These are phyloP conservation scores for Camellia oleifera DNA, from an alignment of 179 eudicot genomes.

Conservation along the genomic window DNA sequence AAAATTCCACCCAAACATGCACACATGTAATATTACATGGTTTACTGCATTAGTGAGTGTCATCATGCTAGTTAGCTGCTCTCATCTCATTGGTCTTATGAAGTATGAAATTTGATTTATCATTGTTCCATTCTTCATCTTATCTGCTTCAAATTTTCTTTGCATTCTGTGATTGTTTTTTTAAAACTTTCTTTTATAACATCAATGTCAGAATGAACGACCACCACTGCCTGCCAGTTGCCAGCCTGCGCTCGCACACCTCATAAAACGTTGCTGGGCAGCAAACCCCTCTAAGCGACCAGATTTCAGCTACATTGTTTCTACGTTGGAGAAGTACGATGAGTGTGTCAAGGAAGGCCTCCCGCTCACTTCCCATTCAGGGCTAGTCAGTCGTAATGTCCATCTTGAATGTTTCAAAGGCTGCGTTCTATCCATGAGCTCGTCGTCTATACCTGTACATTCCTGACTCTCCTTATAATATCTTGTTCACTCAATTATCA, in stretches of 20 bases:
- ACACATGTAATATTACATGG: not conserved
- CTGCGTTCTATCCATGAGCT: constrained; percentile 53
- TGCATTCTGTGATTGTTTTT: not conserved
- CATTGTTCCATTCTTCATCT: not conserved
- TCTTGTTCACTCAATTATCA: not conserved
- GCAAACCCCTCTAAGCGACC: constrained; percentile 93
- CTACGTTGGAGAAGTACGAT: constrained; percentile 71
- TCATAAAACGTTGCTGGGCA: constrained; percentile 87
- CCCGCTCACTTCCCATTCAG: constrained; percentile 62
- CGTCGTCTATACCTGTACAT: constrained; percentile 63
- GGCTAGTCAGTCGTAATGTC: constrained; percentile 47
- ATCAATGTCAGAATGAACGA: constrained; percentile 63
- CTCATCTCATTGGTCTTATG: not conserved
- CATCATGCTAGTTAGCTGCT: not conserved
- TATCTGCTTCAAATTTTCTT: not conserved
- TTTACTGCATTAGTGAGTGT: not conserved
- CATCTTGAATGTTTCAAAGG: constrained; percentile 66
- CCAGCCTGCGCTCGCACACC: constrained; percentile 85
- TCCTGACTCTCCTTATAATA: constrained; percentile 28
- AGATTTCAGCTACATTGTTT: constrained; percentile 76
- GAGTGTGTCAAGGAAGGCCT: constrained; percentile 88
- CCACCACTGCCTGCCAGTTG: constrained; percentile 92
- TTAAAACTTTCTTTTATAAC: not conserved
- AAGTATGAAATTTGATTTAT: too few relatives aligned
- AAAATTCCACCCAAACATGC: not conserved